Conservation (phyloP, 106 monocot genomes). For the Alisma plantagoaquatica region DNA sequence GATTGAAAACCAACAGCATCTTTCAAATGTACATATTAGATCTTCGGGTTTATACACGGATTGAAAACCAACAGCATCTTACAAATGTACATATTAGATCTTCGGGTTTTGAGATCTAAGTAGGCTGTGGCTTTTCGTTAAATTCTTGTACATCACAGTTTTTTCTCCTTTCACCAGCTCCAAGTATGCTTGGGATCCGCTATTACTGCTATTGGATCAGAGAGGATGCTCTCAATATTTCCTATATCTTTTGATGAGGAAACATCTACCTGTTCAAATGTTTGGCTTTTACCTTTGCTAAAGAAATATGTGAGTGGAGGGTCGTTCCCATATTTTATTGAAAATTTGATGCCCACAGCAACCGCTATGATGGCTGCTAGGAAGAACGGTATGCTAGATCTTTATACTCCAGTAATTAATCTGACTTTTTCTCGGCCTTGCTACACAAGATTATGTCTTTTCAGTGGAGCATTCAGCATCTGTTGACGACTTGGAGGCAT, state of each 20-base stretch:
- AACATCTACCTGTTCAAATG: constrained; percentile 53
- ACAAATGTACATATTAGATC: too few relatives aligned
- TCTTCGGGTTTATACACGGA: too few relatives aligned
- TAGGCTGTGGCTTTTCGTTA: too few relatives aligned
- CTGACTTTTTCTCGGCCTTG: not conserved
- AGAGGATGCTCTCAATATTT: constrained; percentile 50
- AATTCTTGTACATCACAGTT: too few relatives aligned
- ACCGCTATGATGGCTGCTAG: constrained; percentile 23
- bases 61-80: too few relatives aligned
- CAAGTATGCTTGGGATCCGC: constrained; percentile 73
- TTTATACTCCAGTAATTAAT: not conserved
- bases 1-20: too few relatives aligned
- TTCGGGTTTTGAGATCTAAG: too few relatives aligned
- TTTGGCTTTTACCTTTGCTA: constrained; percentile 76
- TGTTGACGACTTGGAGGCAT: constrained; percentile 23
- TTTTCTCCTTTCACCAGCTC: constrained; percentile 39
- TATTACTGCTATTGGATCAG: constrained; percentile 68
- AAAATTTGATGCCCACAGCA: constrained; percentile 53
- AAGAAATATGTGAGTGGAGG: constrained; percentile 64
- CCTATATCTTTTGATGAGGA: constrained; percentile 41
- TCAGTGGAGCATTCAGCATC: constrained; percentile 32
- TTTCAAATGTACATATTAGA: too few relatives aligned
- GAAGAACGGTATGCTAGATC: constrained; percentile 34
- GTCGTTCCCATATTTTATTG: constrained; percentile 57
- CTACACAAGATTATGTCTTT: not conserved